Conservation (phyloP, 495 filamentous ascomycete species). For the Hypoxylon cercidicola region DNA sequence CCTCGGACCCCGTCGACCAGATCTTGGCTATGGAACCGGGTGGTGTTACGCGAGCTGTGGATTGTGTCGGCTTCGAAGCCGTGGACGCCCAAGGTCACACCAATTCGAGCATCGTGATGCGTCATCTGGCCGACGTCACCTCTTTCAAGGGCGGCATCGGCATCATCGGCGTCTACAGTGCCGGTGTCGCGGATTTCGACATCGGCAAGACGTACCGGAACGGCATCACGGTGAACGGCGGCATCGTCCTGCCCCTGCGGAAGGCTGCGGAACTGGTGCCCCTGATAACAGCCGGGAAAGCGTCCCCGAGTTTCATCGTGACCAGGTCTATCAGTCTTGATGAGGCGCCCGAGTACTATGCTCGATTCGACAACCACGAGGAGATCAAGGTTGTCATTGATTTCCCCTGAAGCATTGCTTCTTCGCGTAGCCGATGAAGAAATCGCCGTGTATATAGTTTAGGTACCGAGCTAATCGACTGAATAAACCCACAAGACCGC, state of each 20-base stretch:
- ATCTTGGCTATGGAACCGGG: slow-evolving; percentile 52
- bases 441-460: too few species aligned
- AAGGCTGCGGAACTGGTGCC: background rate
- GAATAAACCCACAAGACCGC: too few species aligned
- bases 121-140: slow-evolving; percentile 61
- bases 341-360: slow-evolving; percentile 33
- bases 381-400: slow-evolving; percentile 33
- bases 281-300: slow-evolving; percentile 39
- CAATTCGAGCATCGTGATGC: slow-evolving; percentile 57
- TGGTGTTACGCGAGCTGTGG: slow-evolving; percentile 64
- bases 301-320: slow-evolving; percentile 38
- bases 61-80: slow-evolving; percentile 67
- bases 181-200: background rate
- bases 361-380: slow-evolving; percentile 24
- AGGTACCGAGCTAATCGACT: too few species aligned
- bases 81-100: slow-evolving; percentile 52
- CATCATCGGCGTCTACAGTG: slow-evolving; percentile 43
- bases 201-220: slow-evolving; percentile 26
- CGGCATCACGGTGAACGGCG: slow-evolving; percentile 21
- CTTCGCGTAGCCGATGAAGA: too few species aligned
- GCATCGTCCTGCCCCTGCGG: slow-evolving; percentile 17
- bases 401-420: too few species aligned
- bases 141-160: slow-evolving; percentile 60
- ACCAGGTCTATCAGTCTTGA: slow-evolving; percentile 30
- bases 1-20: slow-evolving; percentile 48